A percentile compares a stretch with the other conserved stretches of the same genome.
Conservation (phyloP, 1,284 basidiomycete genomes). For the Ganoderma lingzhi region DNA sequence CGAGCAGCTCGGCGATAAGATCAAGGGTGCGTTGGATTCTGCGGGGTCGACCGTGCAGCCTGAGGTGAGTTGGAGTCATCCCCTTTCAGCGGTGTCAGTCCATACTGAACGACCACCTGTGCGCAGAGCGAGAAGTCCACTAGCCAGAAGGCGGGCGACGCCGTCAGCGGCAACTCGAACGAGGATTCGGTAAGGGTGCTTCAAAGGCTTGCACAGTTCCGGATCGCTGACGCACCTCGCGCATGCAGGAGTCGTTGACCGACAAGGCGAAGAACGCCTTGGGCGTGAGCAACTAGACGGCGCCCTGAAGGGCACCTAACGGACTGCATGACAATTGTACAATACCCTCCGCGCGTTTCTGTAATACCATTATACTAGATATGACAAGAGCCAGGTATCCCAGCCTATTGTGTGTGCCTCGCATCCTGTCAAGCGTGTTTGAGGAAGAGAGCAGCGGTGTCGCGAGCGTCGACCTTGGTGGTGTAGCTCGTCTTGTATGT, state of each 20-base stretch:
- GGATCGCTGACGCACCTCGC: neutral
- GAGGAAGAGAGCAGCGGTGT: constrained; percentile 51
- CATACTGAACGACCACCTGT: neutral
- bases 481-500: constrained; percentile 50
- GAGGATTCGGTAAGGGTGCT: constrained; percentile 37
- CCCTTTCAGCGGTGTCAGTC: neutral
- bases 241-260: constrained; percentile 36
- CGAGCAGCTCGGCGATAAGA: constrained; percentile 46
- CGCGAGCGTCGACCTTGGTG: constrained; percentile 54
- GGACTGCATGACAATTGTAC: neutral
- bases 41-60: constrained; percentile 46
- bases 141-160: constrained; percentile 58
- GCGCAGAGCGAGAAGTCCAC: constrained; percentile 1
- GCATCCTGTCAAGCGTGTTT: neutral
- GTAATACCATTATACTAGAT: neutral
- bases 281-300: constrained; percentile 33
- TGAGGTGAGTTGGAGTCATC: constrained; percentile 35
- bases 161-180: constrained; percentile 54
- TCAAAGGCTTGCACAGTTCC: neutral
- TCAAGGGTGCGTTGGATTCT: constrained; percentile 46
- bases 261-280: constrained; percentile 42
- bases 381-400: neutral
- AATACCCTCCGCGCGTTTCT: neutral
- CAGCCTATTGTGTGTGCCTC: neutral
- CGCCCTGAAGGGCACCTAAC: neutral